Base-by-base conservation (phyloP, 2,329 filamentous ascomycete species). In the Stromatinia cepivora region DNA sequence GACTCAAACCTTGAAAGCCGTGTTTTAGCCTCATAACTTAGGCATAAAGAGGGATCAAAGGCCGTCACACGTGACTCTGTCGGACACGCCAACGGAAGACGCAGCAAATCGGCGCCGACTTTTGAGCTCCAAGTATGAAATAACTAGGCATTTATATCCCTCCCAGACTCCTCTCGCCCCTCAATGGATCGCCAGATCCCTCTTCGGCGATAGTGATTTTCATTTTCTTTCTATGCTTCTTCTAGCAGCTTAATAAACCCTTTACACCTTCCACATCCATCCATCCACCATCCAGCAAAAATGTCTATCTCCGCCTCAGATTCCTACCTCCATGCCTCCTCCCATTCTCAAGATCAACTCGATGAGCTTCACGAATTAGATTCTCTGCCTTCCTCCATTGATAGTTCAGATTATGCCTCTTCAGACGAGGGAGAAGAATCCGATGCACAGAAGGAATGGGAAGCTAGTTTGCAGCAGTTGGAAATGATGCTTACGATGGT, bases 401-500 rank as follows among this genome's bases (percentile, higher is more conserved):
- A 80, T 68, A 82, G 79, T 48, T 81, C 82, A 62, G 87, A 88
- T 34, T 76, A 81, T 59, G 82, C 83, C 75, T 83, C 82, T 57
- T 62, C 59, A 20, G 87, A 90, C 59, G 62, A 66, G 8, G 62
- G 34, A n/a, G 62, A 56, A 31, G 84, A 90, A 71, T 93, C 91
- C 52, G 94, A 98, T 78, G 95, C 95, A 13, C 94, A 99, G 80
- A 87, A 87, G 71, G 94, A 99, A 81, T 99, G 95, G 95, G 91
- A 94, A 76, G 92, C 94, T 77, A 97, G 92, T 76, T 82, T 99
- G 72, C 92, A 97, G 80, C 95, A 99, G 82, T 82, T 99, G 71
- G 93, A 99, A 82, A 84, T 98, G 73, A 84, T 99, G 74, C 81
- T 98, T 78, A 97, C 92, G 28, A 97, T 99, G 93, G 91, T 98